Evolutionary conservation across 2,329 filamentous ascomycete species (phyloP).

Genomic region (Blastomyces parvus): DNA sequence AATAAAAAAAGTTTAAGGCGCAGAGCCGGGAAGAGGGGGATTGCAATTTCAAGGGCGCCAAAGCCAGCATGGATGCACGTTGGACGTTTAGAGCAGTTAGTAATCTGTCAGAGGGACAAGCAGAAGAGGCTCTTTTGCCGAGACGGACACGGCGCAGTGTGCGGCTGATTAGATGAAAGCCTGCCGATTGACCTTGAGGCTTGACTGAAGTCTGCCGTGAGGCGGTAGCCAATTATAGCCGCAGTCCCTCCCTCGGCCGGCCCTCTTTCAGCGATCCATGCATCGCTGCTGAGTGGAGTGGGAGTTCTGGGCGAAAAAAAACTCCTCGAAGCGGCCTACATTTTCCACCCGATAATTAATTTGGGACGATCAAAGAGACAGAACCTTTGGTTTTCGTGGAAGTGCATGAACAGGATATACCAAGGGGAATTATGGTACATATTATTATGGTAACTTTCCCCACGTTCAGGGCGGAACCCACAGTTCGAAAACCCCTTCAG

Average conservation of each 20-base stretch:
- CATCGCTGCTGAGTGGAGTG: neutral
- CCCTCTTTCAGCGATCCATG: neutral
- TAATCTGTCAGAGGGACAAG: slow-evolving; percentile 1
- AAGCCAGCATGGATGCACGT: neutral
- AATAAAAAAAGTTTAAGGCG: neutral
- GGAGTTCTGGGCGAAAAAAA: neutral
- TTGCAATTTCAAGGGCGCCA: neutral
- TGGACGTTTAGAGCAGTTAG: neutral
- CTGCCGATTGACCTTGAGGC: slow-evolving; percentile 3
- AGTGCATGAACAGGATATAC: neutral
- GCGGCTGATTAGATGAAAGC: slow-evolving; percentile 12
- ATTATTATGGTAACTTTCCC: neutral
- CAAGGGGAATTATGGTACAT: neutral
- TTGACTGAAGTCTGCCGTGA: neutral
- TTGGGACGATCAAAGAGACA: neutral
- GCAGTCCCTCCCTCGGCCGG: neutral
- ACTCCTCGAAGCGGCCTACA: neutral
- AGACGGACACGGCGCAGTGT: slow-evolving; percentile 11
- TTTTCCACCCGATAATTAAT: neutral
- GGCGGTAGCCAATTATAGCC: neutral
- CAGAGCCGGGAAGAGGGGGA: neutral
- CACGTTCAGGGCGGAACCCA: neutral
- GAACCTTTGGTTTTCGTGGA: neutral
- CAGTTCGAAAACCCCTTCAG: neutral
- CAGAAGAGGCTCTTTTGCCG: slow-evolving; percentile 3